Evolutionary conservation across 2,329 filamentous ascomycete genomes (phyloP), one percentile per base, ranked within the genome.

Genomic region (Penicillium griseofulvum): DNA sequence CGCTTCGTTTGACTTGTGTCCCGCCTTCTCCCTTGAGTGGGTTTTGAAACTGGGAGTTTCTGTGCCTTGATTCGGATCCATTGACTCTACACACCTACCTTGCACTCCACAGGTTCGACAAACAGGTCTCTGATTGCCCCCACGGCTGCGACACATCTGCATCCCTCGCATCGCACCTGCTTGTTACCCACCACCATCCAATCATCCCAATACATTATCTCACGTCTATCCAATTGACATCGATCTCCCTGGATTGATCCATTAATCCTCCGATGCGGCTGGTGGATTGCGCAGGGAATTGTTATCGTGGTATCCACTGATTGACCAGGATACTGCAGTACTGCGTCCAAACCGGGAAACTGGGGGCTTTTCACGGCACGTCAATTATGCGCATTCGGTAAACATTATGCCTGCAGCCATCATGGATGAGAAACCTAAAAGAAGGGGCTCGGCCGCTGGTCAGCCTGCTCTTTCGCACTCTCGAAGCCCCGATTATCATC

Each of bases 361-460:
- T 6, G 44, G 44, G 51, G 51, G 43, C 38, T 39, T 42, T 57
- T 54, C 55, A 46, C 62, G 29, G 64, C 62, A 63, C 63, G 59
- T 65, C 63, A 65, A 65, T 57, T 45, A 66, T 67, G 66, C 63
- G 58, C 52, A 62, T 55, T 51, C 49, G 49, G 24, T 59, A 60
- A 51, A 50, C 12, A 55, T 41, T 52, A 58, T 63, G 56, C 54
- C 58, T 48, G 44, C 54, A 57, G 48, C 49, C 52, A 61, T 50
- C 29, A 71, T 69, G 66, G 64, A 71, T 38, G 57, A 47, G 42
- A 66, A 62, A 58, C 51, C 55, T 44, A 63, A 65, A 50, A 65
- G 57, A 50, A 65, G 59, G 50, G 67, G 63, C 52, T 62, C 61
- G 54, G 57, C 63, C 48, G 60, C 60, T 31, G 64, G 60, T 55